Evolutionary conservation across 2,329 filamentous ascomycete genomes (phyloP).

Genomic region (Talaromyces sp.): DNA sequence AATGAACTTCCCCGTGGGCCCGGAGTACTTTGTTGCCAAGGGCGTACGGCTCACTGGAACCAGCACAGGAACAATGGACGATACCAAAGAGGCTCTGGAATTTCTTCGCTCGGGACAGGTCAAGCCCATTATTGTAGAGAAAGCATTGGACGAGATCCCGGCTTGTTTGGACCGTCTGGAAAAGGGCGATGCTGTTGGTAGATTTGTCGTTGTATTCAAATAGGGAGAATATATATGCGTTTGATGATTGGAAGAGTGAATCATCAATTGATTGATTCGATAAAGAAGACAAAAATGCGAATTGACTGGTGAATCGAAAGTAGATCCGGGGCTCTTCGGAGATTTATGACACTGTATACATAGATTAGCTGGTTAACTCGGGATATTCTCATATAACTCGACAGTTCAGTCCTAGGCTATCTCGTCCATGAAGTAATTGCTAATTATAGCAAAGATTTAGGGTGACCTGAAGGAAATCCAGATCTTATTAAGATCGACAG

Average conservation of each 20-base stretch:
- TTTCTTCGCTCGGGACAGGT: constrained; percentile 16
- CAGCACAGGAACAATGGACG: constrained; percentile 13
- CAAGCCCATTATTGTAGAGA: constrained; percentile 11
- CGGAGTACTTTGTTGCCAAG: constrained; percentile 14
- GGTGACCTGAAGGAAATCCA: background rate
- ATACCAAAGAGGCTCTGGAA: constrained; percentile 14
- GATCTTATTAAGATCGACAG: background rate
- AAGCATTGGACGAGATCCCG: no score
- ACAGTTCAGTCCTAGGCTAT: background rate
- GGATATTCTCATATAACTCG: background rate
- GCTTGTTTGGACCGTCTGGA: no score
- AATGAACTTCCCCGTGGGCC: constrained; percentile 12
- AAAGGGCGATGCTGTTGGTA: no score
- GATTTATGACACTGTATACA: no score
- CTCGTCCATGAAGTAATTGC: background rate
- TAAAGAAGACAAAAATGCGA: no score
- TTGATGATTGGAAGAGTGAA: no score
- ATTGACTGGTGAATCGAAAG: no score
- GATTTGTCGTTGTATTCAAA: no score
- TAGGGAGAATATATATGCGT: no score
- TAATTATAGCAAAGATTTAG: background rate
- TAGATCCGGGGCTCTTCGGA: no score
- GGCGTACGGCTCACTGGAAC: constrained; percentile 15
- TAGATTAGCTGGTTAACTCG: background rate
- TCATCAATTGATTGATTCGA: no score